These are phyloP conservation scores for Chenopodium berlandieri DNA, from an alignment of 148 eudicot genomes.

Conservation along the genomic window DNA sequence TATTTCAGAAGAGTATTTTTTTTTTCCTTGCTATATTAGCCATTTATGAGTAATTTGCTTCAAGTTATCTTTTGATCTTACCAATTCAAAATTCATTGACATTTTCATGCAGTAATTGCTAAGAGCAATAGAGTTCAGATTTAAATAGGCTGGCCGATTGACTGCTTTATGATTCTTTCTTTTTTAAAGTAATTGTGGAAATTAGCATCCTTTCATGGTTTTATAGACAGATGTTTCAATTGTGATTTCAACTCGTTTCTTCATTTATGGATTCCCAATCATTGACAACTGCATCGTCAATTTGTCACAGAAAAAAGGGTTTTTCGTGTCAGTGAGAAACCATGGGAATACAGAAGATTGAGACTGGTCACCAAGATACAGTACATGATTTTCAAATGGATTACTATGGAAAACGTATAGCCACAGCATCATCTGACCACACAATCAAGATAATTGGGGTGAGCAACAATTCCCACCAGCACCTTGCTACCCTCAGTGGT, in stretches of 20 bases:
- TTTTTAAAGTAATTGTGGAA: background rate
- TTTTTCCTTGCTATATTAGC: too few relatives aligned
- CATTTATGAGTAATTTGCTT: too few relatives aligned
- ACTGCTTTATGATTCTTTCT: background rate
- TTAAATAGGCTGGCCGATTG: background rate
- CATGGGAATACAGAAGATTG: constrained; percentile 42
- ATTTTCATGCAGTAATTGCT: background rate
- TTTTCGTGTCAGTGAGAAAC: background rate
- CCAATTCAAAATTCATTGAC: background rate
- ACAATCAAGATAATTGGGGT: constrained; percentile 44
- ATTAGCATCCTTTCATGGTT: background rate
- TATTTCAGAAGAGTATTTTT: too few relatives aligned
- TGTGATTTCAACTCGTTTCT: background rate
- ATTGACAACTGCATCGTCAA: background rate
- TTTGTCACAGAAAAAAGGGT: constrained; percentile 9
- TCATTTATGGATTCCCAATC: background rate
- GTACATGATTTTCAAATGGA: constrained; percentile 49
- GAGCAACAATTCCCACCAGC: constrained; percentile 39
- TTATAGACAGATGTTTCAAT: background rate
- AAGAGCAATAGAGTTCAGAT: background rate
- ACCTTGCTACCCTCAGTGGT: constrained; percentile 40
- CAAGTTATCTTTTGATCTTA: too few relatives aligned
- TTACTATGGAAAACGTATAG: constrained; percentile 46
- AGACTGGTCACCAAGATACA: constrained; percentile 40
- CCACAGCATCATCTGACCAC: constrained; percentile 42